These are phyloP conservation scores for Vigna hirtella DNA, from an alignment of 306 rosid species.

Conservation along the genomic window DNA sequence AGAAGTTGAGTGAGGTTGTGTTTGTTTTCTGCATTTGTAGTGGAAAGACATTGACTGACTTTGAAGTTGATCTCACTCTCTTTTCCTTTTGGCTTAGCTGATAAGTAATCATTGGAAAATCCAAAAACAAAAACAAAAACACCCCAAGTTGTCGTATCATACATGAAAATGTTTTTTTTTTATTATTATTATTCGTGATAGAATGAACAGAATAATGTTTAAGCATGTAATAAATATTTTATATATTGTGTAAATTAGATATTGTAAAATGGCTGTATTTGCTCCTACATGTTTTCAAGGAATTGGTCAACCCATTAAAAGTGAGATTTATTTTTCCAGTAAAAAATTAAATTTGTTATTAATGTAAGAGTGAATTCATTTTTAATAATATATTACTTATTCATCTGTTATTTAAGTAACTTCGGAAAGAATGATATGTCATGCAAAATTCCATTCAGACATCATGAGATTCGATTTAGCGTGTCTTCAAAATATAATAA, in stretches of 20 bases:
- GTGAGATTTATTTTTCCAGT: too few species aligned
- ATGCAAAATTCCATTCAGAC: not conserved
- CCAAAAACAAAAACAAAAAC: not conserved
- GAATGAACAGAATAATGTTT: too few species aligned
- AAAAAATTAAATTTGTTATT: not conserved
- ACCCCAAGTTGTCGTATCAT: too few species aligned
- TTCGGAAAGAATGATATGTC: not conserved
- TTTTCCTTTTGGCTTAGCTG: conserved; percentile 33
- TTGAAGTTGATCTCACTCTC: not conserved
- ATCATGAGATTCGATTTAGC: not conserved
- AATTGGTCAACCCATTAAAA: too few species aligned
- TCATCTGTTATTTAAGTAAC: not conserved
- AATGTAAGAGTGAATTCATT: not conserved
- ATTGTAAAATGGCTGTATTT: too few species aligned
- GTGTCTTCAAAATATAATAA: not conserved
- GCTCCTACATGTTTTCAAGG: not conserved
- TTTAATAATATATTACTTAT: not conserved
- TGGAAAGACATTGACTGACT: conserved; percentile 21
- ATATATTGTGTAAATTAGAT: too few species aligned
- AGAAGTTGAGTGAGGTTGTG: too few species aligned
- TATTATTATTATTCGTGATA: not conserved
- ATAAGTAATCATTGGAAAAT: conserved; percentile 21
- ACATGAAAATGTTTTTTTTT: not conserved
- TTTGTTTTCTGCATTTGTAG: conserved; percentile 13
- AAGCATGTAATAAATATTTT: too few species aligned